Evolutionary conservation across 345 rosid species (phyloP), one percentile per base, ranked within the genome.

Genomic region (Hibiscus mutabilis): DNA sequence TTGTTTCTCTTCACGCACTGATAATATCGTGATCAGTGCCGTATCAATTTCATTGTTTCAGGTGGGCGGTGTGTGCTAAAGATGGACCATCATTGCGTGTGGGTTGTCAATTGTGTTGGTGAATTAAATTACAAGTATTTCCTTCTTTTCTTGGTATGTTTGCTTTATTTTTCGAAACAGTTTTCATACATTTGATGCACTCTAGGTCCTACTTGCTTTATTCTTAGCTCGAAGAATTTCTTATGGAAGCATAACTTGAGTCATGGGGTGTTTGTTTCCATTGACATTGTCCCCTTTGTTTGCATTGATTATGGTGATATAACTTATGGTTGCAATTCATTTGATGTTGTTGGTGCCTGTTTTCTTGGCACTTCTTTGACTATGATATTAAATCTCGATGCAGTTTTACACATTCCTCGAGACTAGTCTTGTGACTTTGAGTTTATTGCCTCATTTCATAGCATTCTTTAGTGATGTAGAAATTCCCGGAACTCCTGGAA

Each of bases 41-140:
- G 3, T 22, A 56, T 46, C 64, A 75, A 59, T 82, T 80, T 67
- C 24, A 19, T 55, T 72, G 19, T 76, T 72, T 71, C 84, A 95
- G 99, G 99, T 80, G 97, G 92, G 57, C 80, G 93, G 68, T 95
- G 99, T 74, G 87, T 92, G 49, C 87, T 95, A 62, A 95, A 92
- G 84, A 95, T 95, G 99, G 97, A 95, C 64, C 98, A 90, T 74
- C 99, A 95, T 83, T 95, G 99, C 78, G 93, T 95, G 21, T 95
- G 99, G 99, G 99, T 95, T 84, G 99, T 95, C 60, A 92, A 88
- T 78, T 95, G 99, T 71, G 99, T 95, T 35, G 99, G 99, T 37
- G 99, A 96, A 4, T 82, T 90, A 61, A 92, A 92, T 78, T 95
- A 92, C 75, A 95, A 95, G 83, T 92, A 89, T 60, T 95, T 95